These are phyloP conservation scores for Carex parvula DNA, from an alignment of 176 grass and related monocot genomes.

Conservation along the genomic window DNA sequence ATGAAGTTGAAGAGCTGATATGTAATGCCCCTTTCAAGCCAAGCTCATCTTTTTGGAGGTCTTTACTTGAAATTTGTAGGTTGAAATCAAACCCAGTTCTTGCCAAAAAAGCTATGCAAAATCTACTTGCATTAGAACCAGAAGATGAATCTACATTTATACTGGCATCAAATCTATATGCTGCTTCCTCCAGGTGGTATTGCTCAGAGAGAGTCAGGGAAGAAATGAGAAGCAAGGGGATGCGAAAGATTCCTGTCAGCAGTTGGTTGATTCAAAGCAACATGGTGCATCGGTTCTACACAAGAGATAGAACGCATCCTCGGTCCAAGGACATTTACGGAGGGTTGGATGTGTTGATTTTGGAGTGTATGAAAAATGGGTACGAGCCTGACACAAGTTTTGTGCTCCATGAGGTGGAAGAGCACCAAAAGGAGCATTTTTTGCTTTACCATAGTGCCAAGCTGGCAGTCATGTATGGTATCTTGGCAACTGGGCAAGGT, in stretches of 20 bases:
- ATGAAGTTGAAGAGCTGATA: slow-evolving; percentile 28
- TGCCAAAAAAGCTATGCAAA: slow-evolving; percentile 30
- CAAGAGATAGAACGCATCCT: slow-evolving; percentile 35
- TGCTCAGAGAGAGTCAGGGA: slow-evolving; percentile 29
- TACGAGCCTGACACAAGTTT: slow-evolving; percentile 35
- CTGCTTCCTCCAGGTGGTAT: slow-evolving; percentile 31
- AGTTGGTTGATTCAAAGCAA: slow-evolving; percentile 30
- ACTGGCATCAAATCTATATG: slow-evolving; percentile 41
- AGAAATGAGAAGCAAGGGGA: slow-evolving; percentile 28
- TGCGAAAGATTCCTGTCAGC: slow-evolving; percentile 27
- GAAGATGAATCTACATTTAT: slow-evolving; percentile 31
- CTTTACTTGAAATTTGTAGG: slow-evolving; percentile 36
- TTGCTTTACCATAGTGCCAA: slow-evolving; percentile 37
- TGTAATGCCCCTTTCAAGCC: slow-evolving; percentile 28
- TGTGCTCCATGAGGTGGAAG: slow-evolving; percentile 44
- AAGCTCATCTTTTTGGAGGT: slow-evolving; percentile 29
- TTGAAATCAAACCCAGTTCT: slow-evolving; percentile 33
- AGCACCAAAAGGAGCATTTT: slow-evolving; percentile 38
- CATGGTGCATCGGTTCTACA: slow-evolving; percentile 30
- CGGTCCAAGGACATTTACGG: slow-evolving; percentile 25
- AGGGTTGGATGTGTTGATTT: slow-evolving; percentile 27
- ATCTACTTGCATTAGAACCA: slow-evolving; percentile 36
- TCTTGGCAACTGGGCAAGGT: slow-evolving; percentile 12
- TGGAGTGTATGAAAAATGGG: slow-evolving; percentile 26
- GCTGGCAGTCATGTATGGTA: slow-evolving; percentile 33